Percentiles rank a stretch among this genome's conserved stretches.
Evolutionary conservation across 2,329 filamentous ascomycete species (phyloP).

Genomic region (Fusarium multiceps): DNA sequence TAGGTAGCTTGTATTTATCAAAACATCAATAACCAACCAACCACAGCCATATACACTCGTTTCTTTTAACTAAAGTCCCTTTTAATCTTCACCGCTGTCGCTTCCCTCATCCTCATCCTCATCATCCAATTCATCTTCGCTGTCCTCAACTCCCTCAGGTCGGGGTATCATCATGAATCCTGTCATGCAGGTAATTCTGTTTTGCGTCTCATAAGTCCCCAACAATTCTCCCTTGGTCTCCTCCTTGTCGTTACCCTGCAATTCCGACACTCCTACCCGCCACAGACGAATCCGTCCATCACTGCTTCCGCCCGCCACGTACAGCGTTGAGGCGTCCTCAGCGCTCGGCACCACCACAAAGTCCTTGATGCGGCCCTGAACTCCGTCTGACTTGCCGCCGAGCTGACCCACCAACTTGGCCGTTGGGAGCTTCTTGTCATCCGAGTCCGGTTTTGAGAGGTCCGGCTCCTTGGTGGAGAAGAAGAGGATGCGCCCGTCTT

Average conservation of each 20-base stretch:
- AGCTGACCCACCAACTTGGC: slow-evolving; percentile 80
- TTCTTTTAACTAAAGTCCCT: neutral
- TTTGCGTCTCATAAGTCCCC: slow-evolving; percentile 84
- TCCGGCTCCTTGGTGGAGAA: slow-evolving; percentile 74
- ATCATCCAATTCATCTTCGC: slow-evolving; percentile 62
- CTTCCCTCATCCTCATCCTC: slow-evolving; percentile 56
- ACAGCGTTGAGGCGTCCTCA: slow-evolving; percentile 54
- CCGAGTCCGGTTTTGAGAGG: slow-evolving; percentile 51
- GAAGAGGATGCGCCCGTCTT: slow-evolving; percentile 88
- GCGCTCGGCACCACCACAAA: slow-evolving; percentile 73
- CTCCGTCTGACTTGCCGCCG: slow-evolving; percentile 76
- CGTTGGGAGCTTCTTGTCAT: slow-evolving; percentile 57
- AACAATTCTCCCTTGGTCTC: slow-evolving; percentile 61
- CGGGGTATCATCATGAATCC: slow-evolving; percentile 85
- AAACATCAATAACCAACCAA: slow-evolving; percentile 1
- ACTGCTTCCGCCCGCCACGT: slow-evolving; percentile 81
- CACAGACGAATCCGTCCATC: slow-evolving; percentile 88
- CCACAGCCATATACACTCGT: neutral
- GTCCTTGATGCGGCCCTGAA: slow-evolving; percentile 85
- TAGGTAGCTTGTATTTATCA: slow-evolving; percentile 17
- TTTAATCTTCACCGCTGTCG: slow-evolving; percentile 52
- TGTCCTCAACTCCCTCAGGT: slow-evolving; percentile 70
- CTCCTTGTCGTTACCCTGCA: slow-evolving; percentile 51
- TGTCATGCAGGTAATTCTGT: slow-evolving; percentile 88
- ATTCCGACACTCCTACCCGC: slow-evolving; percentile 63